phyloP scores from a whole-genome alignment of 352 stramenopile species.

The Phytopythium cucurbitacearum region DNA sequence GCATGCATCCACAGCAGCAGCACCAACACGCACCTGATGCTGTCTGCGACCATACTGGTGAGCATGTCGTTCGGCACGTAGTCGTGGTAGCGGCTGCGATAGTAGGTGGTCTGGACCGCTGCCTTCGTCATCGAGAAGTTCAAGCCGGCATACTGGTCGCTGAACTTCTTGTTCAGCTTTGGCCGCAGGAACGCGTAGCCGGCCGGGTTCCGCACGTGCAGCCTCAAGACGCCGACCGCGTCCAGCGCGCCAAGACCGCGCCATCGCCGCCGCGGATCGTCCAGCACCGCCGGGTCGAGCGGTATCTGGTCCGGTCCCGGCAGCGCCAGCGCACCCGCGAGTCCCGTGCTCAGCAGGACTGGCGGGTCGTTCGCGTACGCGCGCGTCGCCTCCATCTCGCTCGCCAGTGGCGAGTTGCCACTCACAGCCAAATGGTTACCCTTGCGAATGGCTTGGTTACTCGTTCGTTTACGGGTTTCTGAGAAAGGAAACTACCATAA shows the following conservation, averaged over 20 bases:
- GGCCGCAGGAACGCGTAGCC: conserved; percentile 53
- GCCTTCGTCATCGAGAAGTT: not conserved
- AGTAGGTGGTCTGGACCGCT: conserved; percentile 19
- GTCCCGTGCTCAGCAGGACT: conserved; percentile 38
- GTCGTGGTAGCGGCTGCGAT: conserved; percentile 28
- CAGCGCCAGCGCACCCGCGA: conserved; percentile 43
- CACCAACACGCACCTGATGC: conserved; percentile 26
- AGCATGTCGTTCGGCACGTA: conserved; percentile 51
- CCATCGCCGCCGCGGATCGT: conserved; percentile 39
- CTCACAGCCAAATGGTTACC: no score
- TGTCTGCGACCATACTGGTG: conserved; percentile 21
- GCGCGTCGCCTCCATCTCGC: conserved; percentile 49
- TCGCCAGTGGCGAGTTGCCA: no score
- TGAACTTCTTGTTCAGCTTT: conserved; percentile 33
- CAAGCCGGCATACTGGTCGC: not conserved
- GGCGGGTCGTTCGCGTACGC: conserved; percentile 55
- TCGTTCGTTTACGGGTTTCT: not conserved
- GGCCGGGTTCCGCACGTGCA: conserved; percentile 48
- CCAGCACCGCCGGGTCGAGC: conserved; percentile 38
- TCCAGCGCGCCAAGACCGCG: conserved; percentile 32
- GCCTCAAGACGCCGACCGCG: conserved; percentile 34
- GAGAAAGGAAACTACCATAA: not conserved
- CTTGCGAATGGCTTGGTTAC: not conserved
- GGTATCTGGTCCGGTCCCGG: conserved; percentile 44
- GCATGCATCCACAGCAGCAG: no score